A percentile compares a stretch with the other conserved stretches of the same genome.
Conservation (phyloP, 495 filamentous ascomycete genomes). For the Pyrenula aspistea region DNA sequence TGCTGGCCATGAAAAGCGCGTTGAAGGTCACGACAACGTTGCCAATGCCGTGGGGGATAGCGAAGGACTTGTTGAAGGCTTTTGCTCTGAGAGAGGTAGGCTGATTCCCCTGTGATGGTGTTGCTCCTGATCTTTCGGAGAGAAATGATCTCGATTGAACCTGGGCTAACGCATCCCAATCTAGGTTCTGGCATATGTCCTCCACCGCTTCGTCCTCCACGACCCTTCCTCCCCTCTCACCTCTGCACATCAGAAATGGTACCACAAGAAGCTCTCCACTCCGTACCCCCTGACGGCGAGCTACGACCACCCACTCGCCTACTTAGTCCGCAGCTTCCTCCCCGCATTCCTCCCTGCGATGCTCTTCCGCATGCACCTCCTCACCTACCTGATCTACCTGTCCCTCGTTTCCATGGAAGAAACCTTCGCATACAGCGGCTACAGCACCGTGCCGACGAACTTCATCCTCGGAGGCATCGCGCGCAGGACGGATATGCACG, state of each 20-base stretch:
- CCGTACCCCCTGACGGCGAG: slow-evolving; percentile 58
- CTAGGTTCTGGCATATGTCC: slow-evolving; percentile 46
- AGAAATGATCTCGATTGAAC: slow-evolving; percentile 1
- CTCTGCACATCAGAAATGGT: slow-evolving; percentile 47
- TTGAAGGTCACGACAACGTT: slow-evolving; percentile 44
- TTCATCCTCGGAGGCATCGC: slow-evolving; percentile 68
- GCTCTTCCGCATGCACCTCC: slow-evolving; percentile 57
- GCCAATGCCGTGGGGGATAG: slow-evolving; percentile 50
- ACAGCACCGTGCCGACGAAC: slow-evolving; percentile 54
- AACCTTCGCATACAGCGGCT: slow-evolving; percentile 65
- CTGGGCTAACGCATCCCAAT: neutral
- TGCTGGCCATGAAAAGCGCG: slow-evolving; percentile 38
- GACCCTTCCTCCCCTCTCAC: slow-evolving; percentile 19
- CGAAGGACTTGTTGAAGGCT: slow-evolving; percentile 36
- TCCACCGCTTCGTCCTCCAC: slow-evolving; percentile 66
- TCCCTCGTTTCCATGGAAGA: slow-evolving; percentile 63
- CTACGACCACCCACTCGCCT: slow-evolving; percentile 72
- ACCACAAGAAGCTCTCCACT: slow-evolving; percentile 41
- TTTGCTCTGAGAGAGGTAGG: slow-evolving; percentile 42
- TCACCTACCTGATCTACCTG: slow-evolving; percentile 66
- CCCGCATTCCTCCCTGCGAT: slow-evolving; percentile 63
- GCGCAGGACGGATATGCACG: slow-evolving; percentile 56
- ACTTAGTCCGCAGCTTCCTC: slow-evolving; percentile 55
- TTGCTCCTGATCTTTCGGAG: too few species aligned
- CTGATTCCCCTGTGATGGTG: neutral